Evolutionary conservation across 352 stramenopile genomes (phyloP).

Genomic region (Pythium plurisporium): DNA sequence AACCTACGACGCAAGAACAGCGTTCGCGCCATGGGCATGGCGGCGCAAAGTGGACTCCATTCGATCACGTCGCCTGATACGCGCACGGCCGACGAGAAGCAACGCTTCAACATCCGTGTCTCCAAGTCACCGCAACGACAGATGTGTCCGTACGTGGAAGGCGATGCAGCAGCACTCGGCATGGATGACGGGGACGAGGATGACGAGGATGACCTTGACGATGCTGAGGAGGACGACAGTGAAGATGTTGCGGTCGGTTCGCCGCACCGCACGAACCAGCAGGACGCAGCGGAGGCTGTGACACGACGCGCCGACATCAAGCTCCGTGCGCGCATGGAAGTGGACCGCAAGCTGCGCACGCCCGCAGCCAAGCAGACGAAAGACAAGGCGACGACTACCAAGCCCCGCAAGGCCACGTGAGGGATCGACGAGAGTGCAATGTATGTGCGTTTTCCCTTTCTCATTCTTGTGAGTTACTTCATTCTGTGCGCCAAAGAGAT

Average conservation of each 20-base stretch:
- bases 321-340: slow-evolving; percentile 46
- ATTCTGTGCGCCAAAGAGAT: too few relatives aligned
- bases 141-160: slow-evolving; percentile 65
- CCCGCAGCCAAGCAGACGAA: slow-evolving; percentile 31
- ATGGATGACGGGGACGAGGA: slow-evolving; percentile 28
- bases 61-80: slow-evolving; percentile 30
- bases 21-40: slow-evolving; percentile 40
- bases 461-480: background rate
- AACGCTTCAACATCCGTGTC: slow-evolving; percentile 77
- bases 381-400: background rate
- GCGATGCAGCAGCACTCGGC: slow-evolving; percentile 21
- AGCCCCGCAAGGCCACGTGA: background rate
- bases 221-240: slow-evolving; percentile 16
- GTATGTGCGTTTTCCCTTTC: too few relatives aligned
- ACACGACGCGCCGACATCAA: slow-evolving; percentile 65
- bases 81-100: slow-evolving; percentile 54
- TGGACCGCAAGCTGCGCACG: slow-evolving; percentile 52
- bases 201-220: slow-evolving; percentile 14
- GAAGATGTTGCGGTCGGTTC: slow-evolving; percentile 17
- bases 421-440: background rate
- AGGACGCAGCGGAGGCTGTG: slow-evolving; percentile 27
- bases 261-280: background rate
- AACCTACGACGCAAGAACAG: slow-evolving; percentile 75
- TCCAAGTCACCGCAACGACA: slow-evolving; percentile 35
- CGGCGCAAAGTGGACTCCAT: slow-evolving; percentile 28